These are phyloP conservation scores for Citrus inodora DNA, from an alignment of 345 rosid genomes.

Conservation along the genomic window DNA sequence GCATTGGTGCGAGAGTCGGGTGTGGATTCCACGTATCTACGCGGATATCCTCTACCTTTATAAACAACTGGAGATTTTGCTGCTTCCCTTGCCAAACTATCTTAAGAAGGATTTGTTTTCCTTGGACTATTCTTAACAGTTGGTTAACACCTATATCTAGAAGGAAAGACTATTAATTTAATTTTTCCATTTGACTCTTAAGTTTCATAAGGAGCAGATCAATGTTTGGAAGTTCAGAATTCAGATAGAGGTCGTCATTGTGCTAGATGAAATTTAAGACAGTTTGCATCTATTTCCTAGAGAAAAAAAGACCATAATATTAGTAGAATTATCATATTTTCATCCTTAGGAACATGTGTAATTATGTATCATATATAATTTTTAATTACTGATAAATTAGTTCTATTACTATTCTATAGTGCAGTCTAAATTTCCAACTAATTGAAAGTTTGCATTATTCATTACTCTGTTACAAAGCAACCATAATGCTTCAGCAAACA, in stretches of 20 bases:
- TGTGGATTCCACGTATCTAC: slow-evolving; percentile 63
- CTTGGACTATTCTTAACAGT: too few species aligned
- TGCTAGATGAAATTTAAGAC: neutral
- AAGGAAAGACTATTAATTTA: neutral
- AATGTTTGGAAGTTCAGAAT: slow-evolving; percentile 1
- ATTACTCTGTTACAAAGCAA: too few species aligned
- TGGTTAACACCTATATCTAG: neutral
- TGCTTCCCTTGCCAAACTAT: neutral
- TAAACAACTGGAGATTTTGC: slow-evolving; percentile 7
- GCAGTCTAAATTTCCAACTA: too few species aligned
- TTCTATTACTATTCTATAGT: too few species aligned
- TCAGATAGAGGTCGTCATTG: neutral
- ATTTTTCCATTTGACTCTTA: neutral
- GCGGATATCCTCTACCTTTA: slow-evolving; percentile 59
- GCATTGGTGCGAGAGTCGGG: slow-evolving; percentile 73
- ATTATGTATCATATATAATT: too few species aligned
- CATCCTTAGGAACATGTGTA: too few species aligned
- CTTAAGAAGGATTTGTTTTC: neutral
- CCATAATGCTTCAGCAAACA: too few species aligned
- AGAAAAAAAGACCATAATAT: neutral
- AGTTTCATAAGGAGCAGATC: neutral
- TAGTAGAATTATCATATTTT: too few species aligned
- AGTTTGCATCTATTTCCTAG: neutral
- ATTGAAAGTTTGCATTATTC: too few species aligned
- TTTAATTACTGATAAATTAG: too few species aligned